These are phyloP conservation scores for Puccinia horiana DNA, from an alignment of 1,284 basidiomycete species.

Conservation along the genomic window DNA sequence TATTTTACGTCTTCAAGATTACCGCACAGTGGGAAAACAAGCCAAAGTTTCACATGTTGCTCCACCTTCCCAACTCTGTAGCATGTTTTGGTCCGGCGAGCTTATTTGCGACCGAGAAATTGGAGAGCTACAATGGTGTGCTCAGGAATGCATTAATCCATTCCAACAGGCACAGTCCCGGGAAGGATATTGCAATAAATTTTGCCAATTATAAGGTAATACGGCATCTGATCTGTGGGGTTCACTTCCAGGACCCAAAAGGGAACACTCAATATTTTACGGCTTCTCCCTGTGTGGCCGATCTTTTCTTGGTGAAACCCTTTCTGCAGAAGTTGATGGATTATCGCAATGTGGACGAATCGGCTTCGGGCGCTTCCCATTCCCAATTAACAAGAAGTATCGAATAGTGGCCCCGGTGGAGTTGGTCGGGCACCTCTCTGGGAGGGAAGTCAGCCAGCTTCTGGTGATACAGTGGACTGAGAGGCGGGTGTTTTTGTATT, in stretches of 20 bases:
- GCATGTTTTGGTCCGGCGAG: neutral
- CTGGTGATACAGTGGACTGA: neutral
- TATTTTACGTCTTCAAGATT: neutral
- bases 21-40: slow-evolving; percentile 22
- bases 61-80: neutral
- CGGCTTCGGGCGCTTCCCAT: neutral
- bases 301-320: neutral
- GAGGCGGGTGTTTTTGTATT: neutral
- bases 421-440: neutral
- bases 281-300: neutral
- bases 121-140: slow-evolving; percentile 16
- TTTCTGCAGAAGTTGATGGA: neutral
- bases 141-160: slow-evolving; percentile 3
- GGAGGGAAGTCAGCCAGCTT: neutral
- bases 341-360: neutral
- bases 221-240: slow-evolving; percentile 58
- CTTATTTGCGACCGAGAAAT: slow-evolving; percentile 24
- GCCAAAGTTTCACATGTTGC: slow-evolving; percentile 35
- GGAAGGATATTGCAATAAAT: neutral
- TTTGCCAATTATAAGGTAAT: slow-evolving; percentile 10
- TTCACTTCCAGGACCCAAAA: neutral
- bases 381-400: too few species aligned
- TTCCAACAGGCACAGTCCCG: neutral
- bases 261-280: neutral
- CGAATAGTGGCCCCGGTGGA: too few species aligned